A percentile compares a stretch with the other conserved stretches of the same genome.
Conservation (phyloP, 2,329 filamentous ascomycete genomes). For the Polytolypa hystricis region DNA sequence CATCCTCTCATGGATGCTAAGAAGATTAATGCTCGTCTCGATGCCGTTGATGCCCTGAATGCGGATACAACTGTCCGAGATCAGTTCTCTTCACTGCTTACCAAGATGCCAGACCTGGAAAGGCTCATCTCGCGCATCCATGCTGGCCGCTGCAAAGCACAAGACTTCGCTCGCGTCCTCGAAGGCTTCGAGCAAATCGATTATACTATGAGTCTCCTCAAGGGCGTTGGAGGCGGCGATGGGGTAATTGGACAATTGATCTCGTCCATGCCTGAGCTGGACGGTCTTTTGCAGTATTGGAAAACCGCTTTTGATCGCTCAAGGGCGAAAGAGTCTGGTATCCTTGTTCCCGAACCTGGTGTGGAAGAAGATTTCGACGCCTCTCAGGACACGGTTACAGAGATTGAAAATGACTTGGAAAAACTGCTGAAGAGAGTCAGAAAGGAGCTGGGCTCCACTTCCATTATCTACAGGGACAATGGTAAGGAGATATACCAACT, state of each 20-base stretch:
- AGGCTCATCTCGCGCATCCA: slow-evolving; percentile 89
- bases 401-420: slow-evolving; percentile 62
- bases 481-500: slow-evolving; percentile 97
- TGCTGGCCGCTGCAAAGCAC: slow-evolving; percentile 75
- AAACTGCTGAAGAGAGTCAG: slow-evolving; percentile 60
- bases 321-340: slow-evolving; percentile 65
- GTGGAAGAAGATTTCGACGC: slow-evolving; percentile 87
- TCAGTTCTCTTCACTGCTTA: slow-evolving; percentile 76
- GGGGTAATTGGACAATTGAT: slow-evolving; percentile 79
- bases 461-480: slow-evolving; percentile 67
- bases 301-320: slow-evolving; percentile 79
- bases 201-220: slow-evolving; percentile 75
- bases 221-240: slow-evolving; percentile 61
- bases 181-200: slow-evolving; percentile 98
- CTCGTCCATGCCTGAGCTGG: slow-evolving; percentile 72
- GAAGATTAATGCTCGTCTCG: slow-evolving; percentile 85
- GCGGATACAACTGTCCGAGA: slow-evolving; percentile 70
- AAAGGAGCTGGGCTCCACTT: slow-evolving; percentile 60
- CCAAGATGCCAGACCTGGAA: slow-evolving; percentile 88
- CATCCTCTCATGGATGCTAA: slow-evolving; percentile 79
- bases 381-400: slow-evolving; percentile 65
- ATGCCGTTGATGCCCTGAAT: slow-evolving; percentile 89
- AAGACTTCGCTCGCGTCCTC: slow-evolving; percentile 86
- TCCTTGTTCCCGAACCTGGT: slow-evolving; percentile 74
- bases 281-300: slow-evolving; percentile 67